Evolutionary conservation across 805 yeast species (phyloP).

Genomic region (Monosporozyma siamensis): DNA sequence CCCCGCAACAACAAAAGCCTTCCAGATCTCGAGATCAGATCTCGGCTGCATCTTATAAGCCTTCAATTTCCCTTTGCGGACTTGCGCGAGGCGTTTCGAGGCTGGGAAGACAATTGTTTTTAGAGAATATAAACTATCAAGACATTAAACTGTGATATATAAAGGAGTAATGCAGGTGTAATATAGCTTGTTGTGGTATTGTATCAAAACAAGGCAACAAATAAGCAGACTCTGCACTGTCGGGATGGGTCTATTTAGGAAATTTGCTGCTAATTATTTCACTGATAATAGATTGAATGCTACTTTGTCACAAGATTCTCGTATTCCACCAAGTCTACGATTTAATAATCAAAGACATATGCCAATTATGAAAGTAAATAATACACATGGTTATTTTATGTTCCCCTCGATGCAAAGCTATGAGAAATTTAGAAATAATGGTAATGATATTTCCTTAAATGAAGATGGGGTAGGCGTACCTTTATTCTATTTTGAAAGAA

Average conservation of each 20-base stretch:
- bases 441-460: constrained; percentile 3
- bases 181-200: too few species aligned
- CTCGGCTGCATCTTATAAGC: too few species aligned
- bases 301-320: constrained; percentile 1
- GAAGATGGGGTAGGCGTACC: constrained; percentile 17
- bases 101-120: too few species aligned
- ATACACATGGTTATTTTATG: constrained; percentile 8
- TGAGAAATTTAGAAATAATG: constrained; percentile 10
- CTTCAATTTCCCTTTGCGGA: too few species aligned
- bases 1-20: too few species aligned
- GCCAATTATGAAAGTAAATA: constrained; percentile 5
- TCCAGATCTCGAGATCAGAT: too few species aligned
- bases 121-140: too few species aligned
- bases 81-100: too few species aligned
- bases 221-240: too few species aligned
- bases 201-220: too few species aligned
- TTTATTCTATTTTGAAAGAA: constrained; percentile 7
- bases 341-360: constrained; percentile 8
- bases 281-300: background rate
- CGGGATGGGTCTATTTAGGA: constrained; percentile 5
- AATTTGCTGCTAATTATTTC: constrained; percentile 1
- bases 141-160: too few species aligned
- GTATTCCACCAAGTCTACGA: constrained; percentile 2
- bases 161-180: too few species aligned
- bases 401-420: constrained; percentile 14